phyloP scores from a whole-genome alignment of 495 filamentous ascomycete species.

The Talaromyces ruber region DNA sequence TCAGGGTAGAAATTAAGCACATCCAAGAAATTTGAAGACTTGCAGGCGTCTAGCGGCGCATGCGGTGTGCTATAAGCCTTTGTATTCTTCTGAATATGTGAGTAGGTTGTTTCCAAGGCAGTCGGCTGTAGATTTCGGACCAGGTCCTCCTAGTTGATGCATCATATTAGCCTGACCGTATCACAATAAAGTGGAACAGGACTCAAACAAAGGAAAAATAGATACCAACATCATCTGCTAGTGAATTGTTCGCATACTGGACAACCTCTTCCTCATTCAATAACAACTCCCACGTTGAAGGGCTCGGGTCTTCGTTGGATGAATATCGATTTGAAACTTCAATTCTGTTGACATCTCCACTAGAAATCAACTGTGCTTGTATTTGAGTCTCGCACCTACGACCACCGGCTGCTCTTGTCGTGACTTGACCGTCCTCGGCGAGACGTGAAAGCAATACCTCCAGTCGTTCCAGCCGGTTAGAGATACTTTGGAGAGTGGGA shows the following conservation, averaged over 20 bases:
- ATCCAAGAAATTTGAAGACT: constrained; percentile 4
- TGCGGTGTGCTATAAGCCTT: constrained; percentile 1
- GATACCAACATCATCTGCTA: constrained; percentile 7
- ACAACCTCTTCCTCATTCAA: constrained; percentile 10
- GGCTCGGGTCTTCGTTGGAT: not conserved
- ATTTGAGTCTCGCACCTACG: constrained; percentile 26
- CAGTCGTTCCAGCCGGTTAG: constrained; percentile 44
- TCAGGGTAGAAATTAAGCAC: constrained; percentile 41
- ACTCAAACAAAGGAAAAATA: not conserved
- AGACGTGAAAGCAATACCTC: constrained; percentile 33
- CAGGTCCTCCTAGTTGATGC: constrained; percentile 21
- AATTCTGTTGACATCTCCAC: not conserved
- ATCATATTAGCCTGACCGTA: constrained; percentile 1
- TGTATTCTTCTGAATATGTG: constrained; percentile 3
- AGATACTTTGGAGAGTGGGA: constrained; percentile 39
- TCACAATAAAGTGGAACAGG: not conserved
- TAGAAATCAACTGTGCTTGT: not conserved
- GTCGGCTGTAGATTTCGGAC: not conserved
- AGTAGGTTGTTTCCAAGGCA: constrained; percentile 12
- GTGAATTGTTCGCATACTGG: constrained; percentile 13
- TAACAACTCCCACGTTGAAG: constrained; percentile 8
- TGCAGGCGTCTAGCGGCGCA: not conserved
- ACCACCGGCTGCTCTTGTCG: constrained; percentile 16
- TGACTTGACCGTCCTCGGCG: not conserved
- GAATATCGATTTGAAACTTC: constrained; percentile 20